phyloP scores from a whole-genome alignment of 192 early-diverging fungal genomes.

The Entomortierella lignicola region DNA sequence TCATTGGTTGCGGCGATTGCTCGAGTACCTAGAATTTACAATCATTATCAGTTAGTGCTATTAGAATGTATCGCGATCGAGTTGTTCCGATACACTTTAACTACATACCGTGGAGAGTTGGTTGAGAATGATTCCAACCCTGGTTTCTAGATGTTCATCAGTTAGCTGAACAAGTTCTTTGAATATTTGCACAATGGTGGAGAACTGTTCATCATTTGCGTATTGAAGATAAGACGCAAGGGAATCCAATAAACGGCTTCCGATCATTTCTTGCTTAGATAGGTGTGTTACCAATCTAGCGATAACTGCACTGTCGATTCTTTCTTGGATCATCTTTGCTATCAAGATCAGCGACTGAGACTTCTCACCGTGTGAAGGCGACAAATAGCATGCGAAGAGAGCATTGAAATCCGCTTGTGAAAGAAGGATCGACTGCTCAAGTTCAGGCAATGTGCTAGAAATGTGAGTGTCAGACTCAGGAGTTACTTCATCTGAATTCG shows the following conservation, averaged over 20 bases:
- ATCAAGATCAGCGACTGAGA: slow-evolving; percentile 11
- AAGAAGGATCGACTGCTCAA: slow-evolving; percentile 4
- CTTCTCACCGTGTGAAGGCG: slow-evolving; percentile 1
- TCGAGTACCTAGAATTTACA: slow-evolving; percentile 46
- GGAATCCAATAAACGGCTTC: slow-evolving; percentile 22
- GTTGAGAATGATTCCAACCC: slow-evolving; percentile 31
- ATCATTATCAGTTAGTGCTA: neutral
- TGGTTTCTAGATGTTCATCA: slow-evolving; percentile 16
- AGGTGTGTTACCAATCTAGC: slow-evolving; percentile 32
- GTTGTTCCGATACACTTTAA: too few species aligned
- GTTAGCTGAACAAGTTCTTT: slow-evolving; percentile 28
- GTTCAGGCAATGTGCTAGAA: neutral
- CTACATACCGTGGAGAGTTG: slow-evolving; percentile 30
- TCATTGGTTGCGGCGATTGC: slow-evolving; percentile 21
- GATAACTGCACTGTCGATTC: slow-evolving; percentile 30
- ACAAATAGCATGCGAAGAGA: slow-evolving; percentile 13
- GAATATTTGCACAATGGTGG: slow-evolving; percentile 32
- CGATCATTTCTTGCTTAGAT: slow-evolving; percentile 19
- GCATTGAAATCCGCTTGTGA: slow-evolving; percentile 27
- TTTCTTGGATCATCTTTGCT: slow-evolving; percentile 35
- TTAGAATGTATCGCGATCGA: too few species aligned
- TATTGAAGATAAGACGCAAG: slow-evolving; percentile 17
- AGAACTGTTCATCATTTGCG: slow-evolving; percentile 41
- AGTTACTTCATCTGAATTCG: slow-evolving; percentile 19
- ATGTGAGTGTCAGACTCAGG: slow-evolving; percentile 14